A percentile compares a stretch with the other conserved stretches of the same genome.
Evolutionary conservation across 495 filamentous ascomycete species (phyloP).

Genomic region (Aspergillus saccharolyticus): DNA sequence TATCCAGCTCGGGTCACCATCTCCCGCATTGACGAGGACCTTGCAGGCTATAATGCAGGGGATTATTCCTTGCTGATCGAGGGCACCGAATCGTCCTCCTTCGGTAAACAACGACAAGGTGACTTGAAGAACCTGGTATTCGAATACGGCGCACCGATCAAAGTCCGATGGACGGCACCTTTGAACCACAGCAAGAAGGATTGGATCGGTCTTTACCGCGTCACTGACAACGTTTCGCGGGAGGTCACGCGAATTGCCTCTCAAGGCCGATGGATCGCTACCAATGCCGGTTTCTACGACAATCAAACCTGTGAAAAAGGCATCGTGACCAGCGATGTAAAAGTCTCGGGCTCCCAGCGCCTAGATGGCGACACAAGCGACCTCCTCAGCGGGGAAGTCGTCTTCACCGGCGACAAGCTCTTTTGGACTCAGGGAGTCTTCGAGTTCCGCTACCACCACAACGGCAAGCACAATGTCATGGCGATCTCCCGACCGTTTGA

Average conservation of each 20-base stretch:
- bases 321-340: constrained; percentile 63
- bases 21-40: constrained; percentile 71
- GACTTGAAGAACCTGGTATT: constrained; percentile 67
- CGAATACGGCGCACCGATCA: constrained; percentile 87
- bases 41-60: constrained; percentile 77
- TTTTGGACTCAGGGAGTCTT: constrained; percentile 96
- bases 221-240: constrained; percentile 84
- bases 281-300: constrained; percentile 70
- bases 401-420: constrained; percentile 87
- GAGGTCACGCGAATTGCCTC: constrained; percentile 79
- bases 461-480: constrained; percentile 93
- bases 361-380: constrained; percentile 43
- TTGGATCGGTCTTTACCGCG: constrained; percentile 93
- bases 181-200: constrained; percentile 87
- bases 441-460: constrained; percentile 96
- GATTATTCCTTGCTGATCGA: constrained; percentile 76
- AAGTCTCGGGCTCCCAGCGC: constrained; percentile 37
- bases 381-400: constrained; percentile 64
- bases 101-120: constrained; percentile 50
- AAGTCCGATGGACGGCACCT: constrained; percentile 87
- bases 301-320: constrained; percentile 71
- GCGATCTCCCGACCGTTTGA: constrained; percentile 91
- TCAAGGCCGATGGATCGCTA: constrained; percentile 86
- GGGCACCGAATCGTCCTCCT: constrained; percentile 52
- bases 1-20: constrained; percentile 87